Conservation (phyloP, 805 yeast genomes). For the Yamadazyma kitorensis region DNA sequence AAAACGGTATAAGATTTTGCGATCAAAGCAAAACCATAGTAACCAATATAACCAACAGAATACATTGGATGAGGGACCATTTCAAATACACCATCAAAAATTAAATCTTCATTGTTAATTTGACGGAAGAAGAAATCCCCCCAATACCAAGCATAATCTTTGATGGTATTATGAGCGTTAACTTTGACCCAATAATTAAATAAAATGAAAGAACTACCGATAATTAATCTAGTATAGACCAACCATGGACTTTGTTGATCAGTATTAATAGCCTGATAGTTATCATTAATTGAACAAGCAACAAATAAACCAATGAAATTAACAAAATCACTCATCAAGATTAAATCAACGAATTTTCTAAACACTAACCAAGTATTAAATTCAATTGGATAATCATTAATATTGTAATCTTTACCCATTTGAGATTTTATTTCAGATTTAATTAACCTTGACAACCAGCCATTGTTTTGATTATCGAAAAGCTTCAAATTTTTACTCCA, state of each 20-base stretch:
- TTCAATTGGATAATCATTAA: constrained; percentile 54
- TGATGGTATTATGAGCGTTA: constrained; percentile 84
- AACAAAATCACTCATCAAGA: constrained; percentile 80
- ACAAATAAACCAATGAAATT: constrained; percentile 67
- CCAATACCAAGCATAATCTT: constrained; percentile 95
- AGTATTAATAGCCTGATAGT: constrained; percentile 32
- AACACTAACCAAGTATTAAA: constrained; percentile 81
- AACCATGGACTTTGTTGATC: constrained; percentile 40
- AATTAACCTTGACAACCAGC: constrained; percentile 37
- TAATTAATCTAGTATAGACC: constrained; percentile 47
- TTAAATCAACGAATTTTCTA: constrained; percentile 75
- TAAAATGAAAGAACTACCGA: constrained; percentile 61
- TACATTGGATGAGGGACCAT: constrained; percentile 93
- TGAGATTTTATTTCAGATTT: constrained; percentile 34
- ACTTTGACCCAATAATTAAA: constrained; percentile 83
- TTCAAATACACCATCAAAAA: constrained; percentile 86
- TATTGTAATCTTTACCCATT: constrained; percentile 33
- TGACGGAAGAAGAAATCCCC: constrained; percentile 87
- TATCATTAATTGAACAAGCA: constrained; percentile 39
- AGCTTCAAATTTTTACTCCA: constrained; percentile 42
- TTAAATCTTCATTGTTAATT: constrained; percentile 57
- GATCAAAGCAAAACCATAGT: constrained; percentile 78
- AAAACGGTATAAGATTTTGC: constrained; percentile 71
- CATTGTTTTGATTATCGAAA: constrained; percentile 23
- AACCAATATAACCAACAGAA: constrained; percentile 84